These are phyloP conservation scores for Eucalyptus cloeziana DNA, from an alignment of 345 rosid genomes.

Conservation along the genomic window DNA sequence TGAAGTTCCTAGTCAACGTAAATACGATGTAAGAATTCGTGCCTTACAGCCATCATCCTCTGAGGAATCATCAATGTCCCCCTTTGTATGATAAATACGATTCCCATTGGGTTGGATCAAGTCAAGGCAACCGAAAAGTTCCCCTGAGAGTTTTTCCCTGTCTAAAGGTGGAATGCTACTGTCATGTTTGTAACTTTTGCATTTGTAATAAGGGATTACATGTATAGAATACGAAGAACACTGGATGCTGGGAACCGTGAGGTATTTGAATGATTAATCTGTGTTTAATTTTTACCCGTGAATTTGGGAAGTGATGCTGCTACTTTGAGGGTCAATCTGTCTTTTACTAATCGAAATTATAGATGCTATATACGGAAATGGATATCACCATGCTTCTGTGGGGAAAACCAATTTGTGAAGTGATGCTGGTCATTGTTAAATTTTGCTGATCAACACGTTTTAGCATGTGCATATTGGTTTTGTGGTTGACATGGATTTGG, in stretches of 20 bases:
- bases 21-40: constrained; percentile 74
- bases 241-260: background rate
- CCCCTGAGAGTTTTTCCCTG: background rate
- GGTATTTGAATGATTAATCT: background rate
- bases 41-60: constrained; percentile 71
- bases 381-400: background rate
- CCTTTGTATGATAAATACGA: background rate
- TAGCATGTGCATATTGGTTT: background rate
- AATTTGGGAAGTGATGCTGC: background rate
- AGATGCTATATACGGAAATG: background rate
- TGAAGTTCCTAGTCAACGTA: constrained; percentile 18
- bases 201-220: background rate
- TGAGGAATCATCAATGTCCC: constrained; percentile 22
- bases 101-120: background rate
- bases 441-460: background rate
- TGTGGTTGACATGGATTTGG: background rate
- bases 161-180: background rate
- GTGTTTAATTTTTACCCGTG: background rate
- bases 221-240: background rate
- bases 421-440: background rate
- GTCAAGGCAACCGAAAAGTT: background rate
- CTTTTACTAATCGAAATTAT: background rate
- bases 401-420: background rate
- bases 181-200: background rate
- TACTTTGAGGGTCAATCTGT: background rate